Conservation (phyloP, 257 asterid genomes). For the Solanum neorickii region DNA sequence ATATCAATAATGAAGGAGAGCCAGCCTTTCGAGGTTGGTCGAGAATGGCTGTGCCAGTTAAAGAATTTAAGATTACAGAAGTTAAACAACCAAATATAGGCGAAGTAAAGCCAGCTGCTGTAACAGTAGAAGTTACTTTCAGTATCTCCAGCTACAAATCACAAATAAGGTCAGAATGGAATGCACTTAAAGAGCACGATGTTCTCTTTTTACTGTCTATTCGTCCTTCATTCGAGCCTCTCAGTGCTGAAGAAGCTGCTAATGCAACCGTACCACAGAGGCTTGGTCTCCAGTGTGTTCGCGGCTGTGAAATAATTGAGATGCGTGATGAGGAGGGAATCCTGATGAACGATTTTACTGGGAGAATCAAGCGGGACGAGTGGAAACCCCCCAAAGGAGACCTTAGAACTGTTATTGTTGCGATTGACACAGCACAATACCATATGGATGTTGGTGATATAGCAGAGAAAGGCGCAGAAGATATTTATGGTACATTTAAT, state of each 20-base stretch:
- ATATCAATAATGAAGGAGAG: constrained; percentile 85
- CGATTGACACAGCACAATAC: constrained; percentile 96
- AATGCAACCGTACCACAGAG: constrained; percentile 83
- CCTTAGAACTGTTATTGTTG: constrained; percentile 79
- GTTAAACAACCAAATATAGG: constrained; percentile 97
- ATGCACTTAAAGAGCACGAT: constrained; percentile 94
- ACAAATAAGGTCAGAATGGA: constrained; percentile 97
- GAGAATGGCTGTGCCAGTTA: constrained; percentile 96
- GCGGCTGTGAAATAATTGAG: constrained; percentile 96
- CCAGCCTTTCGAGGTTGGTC: constrained; percentile 99
- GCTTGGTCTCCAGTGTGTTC: constrained; percentile 92
- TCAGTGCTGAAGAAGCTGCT: constrained; percentile 80
- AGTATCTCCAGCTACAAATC: constrained; percentile 92
- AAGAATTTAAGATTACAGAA: constrained; percentile 62
- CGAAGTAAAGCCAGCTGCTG: constrained; percentile 89
- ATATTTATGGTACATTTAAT: constrained; percentile 79
- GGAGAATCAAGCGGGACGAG: constrained; percentile 91
- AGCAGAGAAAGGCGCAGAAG: constrained; percentile 89
- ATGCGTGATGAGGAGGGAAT: constrained; percentile 93
- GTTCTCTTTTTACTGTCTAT: constrained; percentile 82
- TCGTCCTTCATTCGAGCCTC: constrained; percentile 85
- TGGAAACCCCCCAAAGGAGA: constrained; percentile 99
- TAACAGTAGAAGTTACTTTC: constrained; percentile 82
- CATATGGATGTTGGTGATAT: constrained; percentile 95
- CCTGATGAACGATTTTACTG: constrained; percentile 97